Conservation (phyloP, 305 asterid genomes). For the Rubia balearica region DNA sequence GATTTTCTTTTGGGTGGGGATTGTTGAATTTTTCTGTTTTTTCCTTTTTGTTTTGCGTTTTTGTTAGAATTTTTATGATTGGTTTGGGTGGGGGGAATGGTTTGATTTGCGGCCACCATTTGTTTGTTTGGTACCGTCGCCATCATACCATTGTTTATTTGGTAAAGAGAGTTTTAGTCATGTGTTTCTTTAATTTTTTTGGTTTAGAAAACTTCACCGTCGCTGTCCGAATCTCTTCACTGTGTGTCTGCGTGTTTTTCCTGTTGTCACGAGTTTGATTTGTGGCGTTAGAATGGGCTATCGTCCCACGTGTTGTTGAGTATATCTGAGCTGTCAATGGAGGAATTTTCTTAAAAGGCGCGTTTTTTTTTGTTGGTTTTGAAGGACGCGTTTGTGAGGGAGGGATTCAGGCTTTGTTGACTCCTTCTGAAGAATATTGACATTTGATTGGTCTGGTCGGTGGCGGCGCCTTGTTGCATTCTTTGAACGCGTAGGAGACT, state of each 20-base stretch:
- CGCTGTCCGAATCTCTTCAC: background rate
- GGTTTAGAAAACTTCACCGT: background rate
- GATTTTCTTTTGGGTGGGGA: background rate
- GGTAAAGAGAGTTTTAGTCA: background rate
- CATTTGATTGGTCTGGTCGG: constrained; percentile 17
- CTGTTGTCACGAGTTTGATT: background rate
- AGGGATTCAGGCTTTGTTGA: constrained; percentile 3
- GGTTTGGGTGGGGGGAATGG: no score
- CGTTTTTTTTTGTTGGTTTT: background rate
- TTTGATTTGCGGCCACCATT: background rate
- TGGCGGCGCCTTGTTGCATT: background rate
- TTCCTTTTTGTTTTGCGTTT: no score
- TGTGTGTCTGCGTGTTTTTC: background rate
- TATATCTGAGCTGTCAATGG: background rate
- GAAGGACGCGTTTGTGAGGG: constrained; percentile 20
- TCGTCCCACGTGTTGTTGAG: constrained; percentile 5
- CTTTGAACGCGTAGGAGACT: background rate
- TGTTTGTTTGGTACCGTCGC: background rate
- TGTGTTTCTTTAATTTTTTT: background rate
- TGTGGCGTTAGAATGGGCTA: background rate
- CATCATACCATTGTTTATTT: background rate
- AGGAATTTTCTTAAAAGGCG: background rate
- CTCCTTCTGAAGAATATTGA: background rate
- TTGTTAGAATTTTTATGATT: no score
- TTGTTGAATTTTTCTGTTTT: background rate